Evolutionary conservation across 257 asterid species (phyloP), one percentile per base, ranked within the genome.

Genomic region (Fraxinus cuspidata): DNA sequence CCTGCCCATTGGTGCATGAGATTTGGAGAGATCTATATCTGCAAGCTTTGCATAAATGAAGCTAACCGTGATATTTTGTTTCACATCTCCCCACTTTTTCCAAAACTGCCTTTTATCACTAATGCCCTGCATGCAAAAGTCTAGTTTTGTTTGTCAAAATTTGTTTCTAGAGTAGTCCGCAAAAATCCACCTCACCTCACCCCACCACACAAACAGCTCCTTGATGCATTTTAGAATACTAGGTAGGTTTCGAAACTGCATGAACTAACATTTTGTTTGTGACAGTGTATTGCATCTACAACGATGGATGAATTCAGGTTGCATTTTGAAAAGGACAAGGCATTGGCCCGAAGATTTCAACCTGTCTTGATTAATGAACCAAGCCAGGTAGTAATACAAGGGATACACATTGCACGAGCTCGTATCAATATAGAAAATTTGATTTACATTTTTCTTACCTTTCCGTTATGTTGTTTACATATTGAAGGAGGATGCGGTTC

Each of bases 251-350:
- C 72, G 71, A 81, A 32, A 65, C 69, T 44, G 27, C 27, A 23
- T 83, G 80, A 73, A 71, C 78, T 77, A 74, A 44, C n/a, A 35
- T 84, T 71, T 74, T 67, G 11, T 77, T 67, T 79, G 42, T 85
- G 84, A 79, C 90, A 95, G 98, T 95, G 98, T 84, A 90, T 95
- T 83, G 99, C 99, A 79, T 91, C 98, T 42, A 95, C 99, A 11
- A 95, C 99, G 40, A 77, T 93, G 92, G 97, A 93, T 84, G 99
- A 95, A 83, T 95, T 86, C 81, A 88, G 97, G 77, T 83, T 79
- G 75, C 96, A 93, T 83, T 88, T 95, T 82, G 99, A 95, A 82
- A 91, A 88, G 83, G 99, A 95, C 83, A 92, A 93, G 89, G 98
- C 99, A 70, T 76, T 95, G 82, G 98, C 98, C 32, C 84, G 98